Evolutionary conservation across 371 early-diverging fungal genomes (phyloP).

Genomic region (Batrachochytrium dendrobatidis): DNA sequence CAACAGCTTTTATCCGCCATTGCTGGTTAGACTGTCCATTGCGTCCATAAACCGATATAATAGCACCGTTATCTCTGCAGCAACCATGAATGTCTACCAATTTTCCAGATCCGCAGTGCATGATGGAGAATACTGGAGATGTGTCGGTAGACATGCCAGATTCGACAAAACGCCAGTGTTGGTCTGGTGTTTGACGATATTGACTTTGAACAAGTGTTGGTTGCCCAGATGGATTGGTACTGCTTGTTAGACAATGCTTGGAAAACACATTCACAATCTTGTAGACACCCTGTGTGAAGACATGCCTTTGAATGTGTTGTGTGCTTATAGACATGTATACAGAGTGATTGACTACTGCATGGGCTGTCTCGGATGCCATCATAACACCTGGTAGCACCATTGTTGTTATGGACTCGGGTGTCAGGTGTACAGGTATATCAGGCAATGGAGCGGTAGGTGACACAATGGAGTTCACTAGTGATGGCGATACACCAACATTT

Average conservation of each 20-base stretch:
- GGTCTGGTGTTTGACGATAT: background rate
- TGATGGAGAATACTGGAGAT: background rate
- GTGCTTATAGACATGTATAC: background rate
- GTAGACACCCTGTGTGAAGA: background rate
- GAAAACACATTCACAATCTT: background rate
- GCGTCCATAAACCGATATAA: background rate
- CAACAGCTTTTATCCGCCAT: background rate
- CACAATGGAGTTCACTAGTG: background rate
- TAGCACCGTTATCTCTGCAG: background rate
- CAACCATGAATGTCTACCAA: background rate
- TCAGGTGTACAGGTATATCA: background rate
- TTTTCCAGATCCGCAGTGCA: background rate
- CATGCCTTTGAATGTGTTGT: background rate
- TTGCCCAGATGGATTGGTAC: background rate
- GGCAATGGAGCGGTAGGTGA: background rate
- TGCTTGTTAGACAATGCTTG: background rate
- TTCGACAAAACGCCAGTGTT: background rate
- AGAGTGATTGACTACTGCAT: too few species aligned
- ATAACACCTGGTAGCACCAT: background rate
- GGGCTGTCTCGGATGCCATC: too few species aligned
- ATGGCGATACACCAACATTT: background rate
- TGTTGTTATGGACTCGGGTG: constrained; percentile 2
- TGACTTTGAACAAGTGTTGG: background rate
- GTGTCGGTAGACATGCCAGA: background rate
- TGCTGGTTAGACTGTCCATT: background rate